Base-by-base conservation (phyloP, 352 stramenopile species). In the Pythium scleroteichum region DNA sequence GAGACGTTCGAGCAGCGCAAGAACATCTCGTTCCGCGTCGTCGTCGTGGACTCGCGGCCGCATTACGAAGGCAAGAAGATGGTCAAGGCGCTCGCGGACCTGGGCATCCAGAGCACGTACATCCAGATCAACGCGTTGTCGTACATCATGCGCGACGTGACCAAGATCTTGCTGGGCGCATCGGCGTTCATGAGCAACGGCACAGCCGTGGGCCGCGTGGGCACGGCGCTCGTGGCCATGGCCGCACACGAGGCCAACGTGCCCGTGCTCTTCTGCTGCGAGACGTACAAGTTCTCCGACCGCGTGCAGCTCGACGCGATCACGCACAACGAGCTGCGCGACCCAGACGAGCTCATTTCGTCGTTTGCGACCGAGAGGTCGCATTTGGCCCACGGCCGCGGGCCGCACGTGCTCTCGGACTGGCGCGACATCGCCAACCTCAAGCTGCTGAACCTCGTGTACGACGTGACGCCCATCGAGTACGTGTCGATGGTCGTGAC, bases 241-340 rank as follows among this genome's bases (percentile, higher is more conserved):
- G 79, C 92, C 44, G 97, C 96, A 0, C 83, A 92, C 40, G 79
- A 92, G 24, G 81, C 87, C 53, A 95, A 98, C 57, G 92, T 98
- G 41, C 97, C 97, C 0, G 95, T 99, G 29, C 82, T 99, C 14
- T 97, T 99, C 41, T 98, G 93, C 65, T 98, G 95, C 67, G 97
- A 99, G 81, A 99, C 96, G 27, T 99, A 99, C 87, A 99, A 99
- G 71, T 94, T 94, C 49, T 89, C 81, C 40, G 96, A 98, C 64
- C 88, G 94, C 33, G 94, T 99, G 24, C 97, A 99, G 73, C 78
- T 99, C 38, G 97, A 99, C 67, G 94, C 90, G 40, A 98, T 99
- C 62, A 98, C 95, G 12, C 85, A 97, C 71, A 99, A 99, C 74
- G 97, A 99, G 71, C 72, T 99, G 32, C 94, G 95, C n/a, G 85